Conservation (phyloP, 768 basidiomycete species). For the Coprinopsis cinerea region DNA sequence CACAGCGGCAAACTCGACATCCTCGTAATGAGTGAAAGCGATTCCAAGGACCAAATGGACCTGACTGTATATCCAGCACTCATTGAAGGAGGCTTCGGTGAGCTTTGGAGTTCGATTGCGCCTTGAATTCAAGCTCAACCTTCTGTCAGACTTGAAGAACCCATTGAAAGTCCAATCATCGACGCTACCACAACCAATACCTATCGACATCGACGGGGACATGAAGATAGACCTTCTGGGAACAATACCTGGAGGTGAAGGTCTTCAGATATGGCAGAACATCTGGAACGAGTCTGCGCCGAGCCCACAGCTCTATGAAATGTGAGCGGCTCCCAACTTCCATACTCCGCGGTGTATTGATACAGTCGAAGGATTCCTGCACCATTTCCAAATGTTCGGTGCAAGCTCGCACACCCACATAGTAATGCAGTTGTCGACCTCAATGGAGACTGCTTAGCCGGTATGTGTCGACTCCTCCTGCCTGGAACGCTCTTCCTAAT, state of each 20-base stretch:
- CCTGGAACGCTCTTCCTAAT: background rate
- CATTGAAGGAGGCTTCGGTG: conserved; percentile 62
- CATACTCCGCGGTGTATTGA: background rate
- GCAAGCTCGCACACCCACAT: conserved; percentile 81
- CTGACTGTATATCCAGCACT: conserved; percentile 68
- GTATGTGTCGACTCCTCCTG: conserved; percentile 29
- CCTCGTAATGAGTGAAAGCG: conserved; percentile 74
- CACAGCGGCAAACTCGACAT: conserved; percentile 89
- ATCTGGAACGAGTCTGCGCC: conserved; percentile 59
- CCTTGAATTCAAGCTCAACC: too few species aligned
- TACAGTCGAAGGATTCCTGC: conserved; percentile 44
- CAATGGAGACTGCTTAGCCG: conserved; percentile 93
- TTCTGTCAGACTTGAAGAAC: conserved; percentile 35
- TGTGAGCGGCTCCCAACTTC: conserved; percentile 43
- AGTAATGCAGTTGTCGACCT: conserved; percentile 93
- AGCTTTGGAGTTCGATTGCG: conserved; percentile 14
- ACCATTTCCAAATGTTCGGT: conserved; percentile 57
- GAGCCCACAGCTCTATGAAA: conserved; percentile 50
- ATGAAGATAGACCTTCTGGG: conserved; percentile 88
- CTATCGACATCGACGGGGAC: conserved; percentile 82
- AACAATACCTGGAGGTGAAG: conserved; percentile 36
- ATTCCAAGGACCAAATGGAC: conserved; percentile 44
- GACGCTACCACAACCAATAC: conserved; percentile 71
- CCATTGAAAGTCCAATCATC: conserved; percentile 58
- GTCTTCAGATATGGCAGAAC: conserved; percentile 74